A percentile compares a stretch with the other conserved stretches of the same genome.
phyloP scores from a whole-genome alignment of 306 rosid genomes.

The Oxytropis ochrocephala region DNA sequence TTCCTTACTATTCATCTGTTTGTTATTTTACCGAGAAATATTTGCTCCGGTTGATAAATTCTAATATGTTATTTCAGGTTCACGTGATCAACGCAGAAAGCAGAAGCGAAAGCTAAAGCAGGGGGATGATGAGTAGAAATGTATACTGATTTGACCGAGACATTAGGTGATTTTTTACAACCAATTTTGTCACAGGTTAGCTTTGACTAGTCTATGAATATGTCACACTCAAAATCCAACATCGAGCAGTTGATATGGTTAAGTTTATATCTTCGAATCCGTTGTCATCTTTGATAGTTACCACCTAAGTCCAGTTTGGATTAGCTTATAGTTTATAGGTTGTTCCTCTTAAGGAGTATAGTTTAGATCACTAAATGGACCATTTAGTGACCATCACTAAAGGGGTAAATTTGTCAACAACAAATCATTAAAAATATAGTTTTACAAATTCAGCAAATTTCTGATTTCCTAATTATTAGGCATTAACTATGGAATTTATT shows the following conservation, averaged over 20 bases:
- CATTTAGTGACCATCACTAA: no score
- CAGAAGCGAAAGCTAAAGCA: constrained; percentile 39
- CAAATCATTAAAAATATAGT: no score
- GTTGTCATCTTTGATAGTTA: no score
- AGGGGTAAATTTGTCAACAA: no score
- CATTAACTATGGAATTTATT: no score
- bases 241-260: neutral
- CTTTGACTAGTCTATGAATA: neutral
- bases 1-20: neutral
- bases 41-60: neutral
- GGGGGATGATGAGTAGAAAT: constrained; percentile 24
- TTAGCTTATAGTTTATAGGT: no score
- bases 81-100: constrained; percentile 74
- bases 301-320: no score
- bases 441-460: no score
- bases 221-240: neutral
- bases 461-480: no score
- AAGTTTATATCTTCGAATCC: neutral
- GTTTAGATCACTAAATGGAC: no score
- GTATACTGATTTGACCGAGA: neutral
- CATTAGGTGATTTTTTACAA: neutral
- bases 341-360: no score
- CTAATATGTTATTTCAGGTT: constrained; percentile 38
- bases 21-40: neutral
- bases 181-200: constrained; percentile 4